These are phyloP conservation scores for Euphorbia schlechtendalii DNA, from an alignment of 441 rosid species.

Conservation along the genomic window DNA sequence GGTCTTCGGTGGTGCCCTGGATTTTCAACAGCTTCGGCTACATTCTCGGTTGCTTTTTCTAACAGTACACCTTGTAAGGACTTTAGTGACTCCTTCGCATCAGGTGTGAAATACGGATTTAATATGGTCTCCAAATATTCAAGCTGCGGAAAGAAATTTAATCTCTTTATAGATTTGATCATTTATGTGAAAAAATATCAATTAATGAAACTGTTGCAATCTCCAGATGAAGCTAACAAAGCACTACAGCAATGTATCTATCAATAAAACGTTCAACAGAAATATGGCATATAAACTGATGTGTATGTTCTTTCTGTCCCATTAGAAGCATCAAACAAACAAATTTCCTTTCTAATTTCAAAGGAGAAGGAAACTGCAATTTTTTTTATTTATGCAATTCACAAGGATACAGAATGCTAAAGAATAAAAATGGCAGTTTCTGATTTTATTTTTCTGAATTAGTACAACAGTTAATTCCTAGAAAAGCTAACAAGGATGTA, in stretches of 20 bases:
- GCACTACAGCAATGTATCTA: neutral
- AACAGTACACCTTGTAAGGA: slow-evolving; percentile 76
- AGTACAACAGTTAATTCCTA: neutral
- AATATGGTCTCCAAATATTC: slow-evolving; percentile 90
- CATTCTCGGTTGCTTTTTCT: slow-evolving; percentile 82
- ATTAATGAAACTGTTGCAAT: neutral
- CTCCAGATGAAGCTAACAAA: neutral
- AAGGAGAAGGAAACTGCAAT: neutral
- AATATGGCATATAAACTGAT: too few relatives aligned
- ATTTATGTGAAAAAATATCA: neutral
- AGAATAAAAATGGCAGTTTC: neutral
- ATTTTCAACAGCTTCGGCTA: slow-evolving; percentile 53
- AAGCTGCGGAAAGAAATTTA: slow-evolving; percentile 52
- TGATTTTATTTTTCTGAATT: neutral
- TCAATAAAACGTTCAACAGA: neutral
- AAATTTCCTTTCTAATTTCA: neutral
- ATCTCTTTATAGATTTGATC: neutral
- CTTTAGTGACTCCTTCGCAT: slow-evolving; percentile 75
- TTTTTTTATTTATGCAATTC: neutral
- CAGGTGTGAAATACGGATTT: too few relatives aligned
- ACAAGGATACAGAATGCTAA: neutral
- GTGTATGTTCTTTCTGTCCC: neutral
- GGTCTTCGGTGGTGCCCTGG: slow-evolving; percentile 74
- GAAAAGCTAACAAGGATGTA: too few relatives aligned
- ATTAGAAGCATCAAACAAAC: neutral